phyloP scores from a whole-genome alignment of 2,329 filamentous ascomycete species.

The Penicillium sp. region DNA sequence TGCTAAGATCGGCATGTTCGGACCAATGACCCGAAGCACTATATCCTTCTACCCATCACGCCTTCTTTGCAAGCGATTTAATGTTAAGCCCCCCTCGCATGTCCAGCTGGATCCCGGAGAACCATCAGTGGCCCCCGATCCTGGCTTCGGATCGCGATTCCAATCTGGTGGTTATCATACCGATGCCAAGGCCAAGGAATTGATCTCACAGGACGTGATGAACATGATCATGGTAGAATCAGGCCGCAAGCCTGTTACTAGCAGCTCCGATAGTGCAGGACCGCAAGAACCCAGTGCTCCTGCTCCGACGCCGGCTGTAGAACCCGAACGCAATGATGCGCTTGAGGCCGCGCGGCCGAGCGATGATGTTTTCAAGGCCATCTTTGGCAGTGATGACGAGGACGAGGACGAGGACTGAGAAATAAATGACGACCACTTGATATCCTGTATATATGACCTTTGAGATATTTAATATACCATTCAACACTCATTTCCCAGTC shows the following conservation, averaged over 20 bases:
- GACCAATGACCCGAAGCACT: conserved; percentile 76
- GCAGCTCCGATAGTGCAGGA: conserved; percentile 29
- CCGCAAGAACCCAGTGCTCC: conserved; percentile 2
- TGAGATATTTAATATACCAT: neutral
- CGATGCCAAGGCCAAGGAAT: conserved; percentile 44
- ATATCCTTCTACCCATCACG: conserved; percentile 78
- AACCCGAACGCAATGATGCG: conserved; percentile 77
- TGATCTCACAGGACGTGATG: conserved; percentile 60
- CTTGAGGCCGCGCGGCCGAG: conserved; percentile 74
- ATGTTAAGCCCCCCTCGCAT: conserved; percentile 76
- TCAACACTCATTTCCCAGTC: too few relatives aligned
- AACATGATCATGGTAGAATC: conserved; percentile 57
- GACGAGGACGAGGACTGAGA: conserved; percentile 51
- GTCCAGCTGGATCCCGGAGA: conserved; percentile 60
- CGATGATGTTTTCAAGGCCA: conserved; percentile 84
- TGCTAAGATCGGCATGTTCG: conserved; percentile 90
- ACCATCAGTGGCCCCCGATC: conserved; percentile 37
- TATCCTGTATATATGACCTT: neutral
- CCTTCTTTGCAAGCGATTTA: conserved; percentile 92
- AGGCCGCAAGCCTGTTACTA: conserved; percentile 21
- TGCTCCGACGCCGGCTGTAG: conserved; percentile 48
- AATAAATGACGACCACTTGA: conserved; percentile 4
- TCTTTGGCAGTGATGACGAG: conserved; percentile 87
- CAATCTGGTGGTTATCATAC: conserved; percentile 39
- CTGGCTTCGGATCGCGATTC: conserved; percentile 31